These are phyloP conservation scores for Aureobasidium sp. DNA, from an alignment of 2,329 filamentous ascomycete genomes.

Conservation along the genomic window DNA sequence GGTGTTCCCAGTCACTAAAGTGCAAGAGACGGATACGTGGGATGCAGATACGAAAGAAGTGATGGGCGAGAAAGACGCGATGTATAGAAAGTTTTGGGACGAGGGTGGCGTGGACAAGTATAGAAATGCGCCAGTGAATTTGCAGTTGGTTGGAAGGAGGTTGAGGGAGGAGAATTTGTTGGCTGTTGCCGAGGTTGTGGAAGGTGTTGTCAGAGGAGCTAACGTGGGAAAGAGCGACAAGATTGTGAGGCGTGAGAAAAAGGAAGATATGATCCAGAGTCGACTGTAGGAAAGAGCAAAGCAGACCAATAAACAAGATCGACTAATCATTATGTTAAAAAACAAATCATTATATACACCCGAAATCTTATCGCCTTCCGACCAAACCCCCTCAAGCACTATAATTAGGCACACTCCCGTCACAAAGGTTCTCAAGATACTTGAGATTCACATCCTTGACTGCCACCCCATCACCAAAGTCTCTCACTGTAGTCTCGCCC, in stretches of 20 bases:
- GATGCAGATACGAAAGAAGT: conserved; percentile 19
- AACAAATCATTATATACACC: too few species aligned
- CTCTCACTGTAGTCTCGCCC: too few species aligned
- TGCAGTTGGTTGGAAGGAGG: conserved; percentile 11
- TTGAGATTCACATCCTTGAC: too few species aligned
- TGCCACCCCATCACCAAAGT: too few species aligned
- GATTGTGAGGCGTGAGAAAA: too few species aligned
- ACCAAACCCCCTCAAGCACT: too few species aligned
- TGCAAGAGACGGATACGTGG: conserved; percentile 39
- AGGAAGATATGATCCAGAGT: background rate
- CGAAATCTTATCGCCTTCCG: too few species aligned
- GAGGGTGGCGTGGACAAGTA: conserved; percentile 1
- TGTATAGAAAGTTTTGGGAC: background rate
- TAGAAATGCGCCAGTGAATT: conserved; percentile 7
- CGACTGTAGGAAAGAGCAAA: background rate
- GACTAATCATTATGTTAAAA: too few species aligned
- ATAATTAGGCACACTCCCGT: too few species aligned
- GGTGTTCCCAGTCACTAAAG: conserved; percentile 43
- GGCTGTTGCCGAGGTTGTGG: conserved; percentile 9
- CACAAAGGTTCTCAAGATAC: too few species aligned
- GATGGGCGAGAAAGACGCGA: background rate
- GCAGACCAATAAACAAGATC: too few species aligned
- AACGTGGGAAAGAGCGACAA: background rate
- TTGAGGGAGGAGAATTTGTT: conserved; percentile 12
- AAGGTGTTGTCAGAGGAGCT: background rate